Evolutionary conservation across 441 rosid species (phyloP), one percentile per base, ranked within the genome.

Genomic region (Jatropha podagrica): DNA sequence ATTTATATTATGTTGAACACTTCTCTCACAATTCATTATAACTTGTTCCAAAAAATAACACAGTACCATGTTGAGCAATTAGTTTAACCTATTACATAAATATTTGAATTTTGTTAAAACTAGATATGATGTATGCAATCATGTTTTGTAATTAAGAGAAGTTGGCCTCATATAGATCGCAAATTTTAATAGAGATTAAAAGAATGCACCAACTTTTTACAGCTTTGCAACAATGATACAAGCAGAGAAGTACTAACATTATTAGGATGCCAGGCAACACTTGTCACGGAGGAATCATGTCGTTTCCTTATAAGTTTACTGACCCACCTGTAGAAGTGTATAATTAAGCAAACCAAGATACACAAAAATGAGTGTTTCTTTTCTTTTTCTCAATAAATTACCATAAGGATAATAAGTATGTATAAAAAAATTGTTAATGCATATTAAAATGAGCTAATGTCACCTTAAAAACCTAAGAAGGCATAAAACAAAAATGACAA

Each of bases 201-300:
- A n/a, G 46, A 63, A 73, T 51, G 41, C 59, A 74, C 32, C 23
- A 64, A 44, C 52, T 55, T 64, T 38, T 65, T 18, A 42, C 7
- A 42, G 7, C 20, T 38, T 61, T 38, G 20, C 48, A 20, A 76
- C 23, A 49, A 26, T 14, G 38, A 54, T 32, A 56, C 14, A 62
- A 20, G 4, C 6, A 60, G 46, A 58, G 65, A 79, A 73, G 75
- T 54, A 83, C 94, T 4, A 20, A 94, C 99, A 87, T 94, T 96
- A 79, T 96, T 91, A 65, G 98, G 99, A 81, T 96, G 98, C 98
- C 99, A 96, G 40, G 98, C 97, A 80, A 94, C 91, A 81, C 86
- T 83, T 75, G 98, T 96, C 81, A 96, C 98, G 38, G 99, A 96
- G 49, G 98, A 94, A 74, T 91, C 90, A 52, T 96, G 98, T 65